Conservation (phyloP, 2,329 filamentous ascomycete species). For the Mariannaea elegans region DNA sequence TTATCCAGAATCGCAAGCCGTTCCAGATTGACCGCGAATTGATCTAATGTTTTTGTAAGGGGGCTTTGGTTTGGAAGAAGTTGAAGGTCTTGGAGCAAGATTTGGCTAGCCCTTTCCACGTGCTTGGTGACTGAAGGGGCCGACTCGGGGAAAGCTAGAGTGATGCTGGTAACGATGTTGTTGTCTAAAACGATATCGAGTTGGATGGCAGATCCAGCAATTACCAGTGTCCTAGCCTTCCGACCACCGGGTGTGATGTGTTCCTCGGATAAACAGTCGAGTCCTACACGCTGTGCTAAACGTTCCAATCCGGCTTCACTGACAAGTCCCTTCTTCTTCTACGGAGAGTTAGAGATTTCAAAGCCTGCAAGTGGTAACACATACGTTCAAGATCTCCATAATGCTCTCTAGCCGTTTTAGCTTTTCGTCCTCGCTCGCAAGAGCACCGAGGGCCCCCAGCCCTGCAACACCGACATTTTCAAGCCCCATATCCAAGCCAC, state of each 20-base stretch:
- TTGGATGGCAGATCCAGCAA: constrained; percentile 68
- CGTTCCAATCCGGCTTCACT: constrained; percentile 80
- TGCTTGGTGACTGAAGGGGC: constrained; percentile 67
- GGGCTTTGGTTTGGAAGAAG: constrained; percentile 67
- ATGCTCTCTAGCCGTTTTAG: constrained; percentile 63
- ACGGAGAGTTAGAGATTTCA: constrained; percentile 13
- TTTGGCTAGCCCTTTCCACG: constrained; percentile 68
- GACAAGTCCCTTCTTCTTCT: constrained; percentile 68
- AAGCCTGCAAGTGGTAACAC: constrained; percentile 21
- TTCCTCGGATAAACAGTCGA: constrained; percentile 70
- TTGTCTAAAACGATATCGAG: constrained; percentile 70
- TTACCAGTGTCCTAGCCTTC: constrained; percentile 64
- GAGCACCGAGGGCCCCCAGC: constrained; percentile 51
- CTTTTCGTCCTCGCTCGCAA: constrained; percentile 63
- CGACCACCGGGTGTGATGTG: constrained; percentile 55
- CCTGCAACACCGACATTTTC: constrained; percentile 61
- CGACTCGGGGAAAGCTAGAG: constrained; percentile 70
- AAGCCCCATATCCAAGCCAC: constrained; percentile 60
- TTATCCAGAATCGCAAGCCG: constrained; percentile 75
- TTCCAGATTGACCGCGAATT: constrained; percentile 77
- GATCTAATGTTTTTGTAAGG: constrained; percentile 74
- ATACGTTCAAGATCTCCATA: constrained; percentile 59
- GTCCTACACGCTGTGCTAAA: constrained; percentile 72
- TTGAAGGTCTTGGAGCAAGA: constrained; percentile 72
- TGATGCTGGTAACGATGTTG: constrained; percentile 69